Evolutionary conservation across 2,329 filamentous ascomycete species (phyloP).

Genomic region (Aspergillus novoparasiticus): DNA sequence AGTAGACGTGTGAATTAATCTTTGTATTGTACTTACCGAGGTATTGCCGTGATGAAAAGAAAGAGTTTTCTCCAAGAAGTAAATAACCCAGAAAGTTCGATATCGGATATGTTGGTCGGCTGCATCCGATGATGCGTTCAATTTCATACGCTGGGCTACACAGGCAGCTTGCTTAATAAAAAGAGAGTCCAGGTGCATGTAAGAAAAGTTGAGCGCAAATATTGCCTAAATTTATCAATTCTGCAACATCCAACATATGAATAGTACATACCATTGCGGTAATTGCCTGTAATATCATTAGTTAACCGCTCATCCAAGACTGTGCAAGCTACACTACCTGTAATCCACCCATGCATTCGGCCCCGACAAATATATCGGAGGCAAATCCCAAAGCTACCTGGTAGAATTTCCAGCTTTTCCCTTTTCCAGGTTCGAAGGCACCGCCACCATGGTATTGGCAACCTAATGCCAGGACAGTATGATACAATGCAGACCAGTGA

Average conservation of each 20-base stretch:
- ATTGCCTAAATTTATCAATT: conserved; percentile 31
- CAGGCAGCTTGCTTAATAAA: too few species aligned
- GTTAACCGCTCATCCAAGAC: background rate
- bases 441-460: conserved; percentile 38
- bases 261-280: conserved; percentile 25
- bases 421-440: conserved; percentile 42
- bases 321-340: conserved; percentile 7
- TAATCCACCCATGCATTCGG: conserved; percentile 23
- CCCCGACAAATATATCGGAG: conserved; percentile 31
- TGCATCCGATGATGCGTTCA: too few species aligned
- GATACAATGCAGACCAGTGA: conserved; percentile 47
- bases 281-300: conserved; percentile 20
- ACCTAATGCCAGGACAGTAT: conserved; percentile 40
- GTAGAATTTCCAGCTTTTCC: conserved; percentile 38
- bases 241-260: background rate
- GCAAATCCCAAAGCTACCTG: conserved; percentile 14
- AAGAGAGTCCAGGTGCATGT: conserved; percentile 25
- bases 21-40: too few species aligned
- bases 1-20: too few species aligned
- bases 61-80: too few species aligned
- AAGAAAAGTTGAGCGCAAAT: conserved; percentile 40
- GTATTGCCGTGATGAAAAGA: too few species aligned
- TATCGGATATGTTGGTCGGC: too few species aligned
- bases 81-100: too few species aligned
- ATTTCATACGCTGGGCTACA: too few species aligned